Evolutionary conservation across 2,329 filamentous ascomycete genomes (phyloP), one percentile per base, ranked within the genome.

Genomic region (Simplicillium sp.): DNA sequence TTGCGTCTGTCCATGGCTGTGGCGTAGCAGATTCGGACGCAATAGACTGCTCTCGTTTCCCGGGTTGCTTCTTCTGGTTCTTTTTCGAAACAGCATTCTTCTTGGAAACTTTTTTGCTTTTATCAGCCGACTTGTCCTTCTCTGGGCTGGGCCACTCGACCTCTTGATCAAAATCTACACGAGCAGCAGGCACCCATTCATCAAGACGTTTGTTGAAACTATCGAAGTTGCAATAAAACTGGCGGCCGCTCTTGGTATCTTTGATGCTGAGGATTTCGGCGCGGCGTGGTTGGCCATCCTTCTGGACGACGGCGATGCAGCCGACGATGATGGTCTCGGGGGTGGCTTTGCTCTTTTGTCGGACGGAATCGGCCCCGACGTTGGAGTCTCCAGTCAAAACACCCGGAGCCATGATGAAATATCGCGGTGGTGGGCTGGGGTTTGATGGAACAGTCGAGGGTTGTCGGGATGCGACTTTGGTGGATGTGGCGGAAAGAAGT

Each of bases 141-240:
- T 94, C 88, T 11, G 88, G 87, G 45, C 80, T 82, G 14, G 92
- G 92, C 89, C 90, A 98, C 65, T 97, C 92, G 41, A 98, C 92
- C 53, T 96, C 89, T 50, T 87, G 82, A 2, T 75, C 71, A 43
- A 98, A 82, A 59, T 97, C 87, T 50, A 98, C 87, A 29, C 92
- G 77, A 29, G 77, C 72, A 28, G 84, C 76, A 2, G 84, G 73
- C 11, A 98, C 81, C 92, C 92, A 98, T 70, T 98, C 92, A 67
- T 75, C 68, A 11, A 77, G 62, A 49, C 71, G 72, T 62, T 97
- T 97, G 66, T 97, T 97, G 75, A 95, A 97, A 55, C 94, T 94
- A 57, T 95, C 87, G 60, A 96, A 97, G 61, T 97, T 94, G 54
- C 94, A 94, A 62, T 96, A 96, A 57, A 90, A 95, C 41, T 85